Conservation (phyloP, 1,139 yeast species). For the Sugiyamaella japonica region DNA sequence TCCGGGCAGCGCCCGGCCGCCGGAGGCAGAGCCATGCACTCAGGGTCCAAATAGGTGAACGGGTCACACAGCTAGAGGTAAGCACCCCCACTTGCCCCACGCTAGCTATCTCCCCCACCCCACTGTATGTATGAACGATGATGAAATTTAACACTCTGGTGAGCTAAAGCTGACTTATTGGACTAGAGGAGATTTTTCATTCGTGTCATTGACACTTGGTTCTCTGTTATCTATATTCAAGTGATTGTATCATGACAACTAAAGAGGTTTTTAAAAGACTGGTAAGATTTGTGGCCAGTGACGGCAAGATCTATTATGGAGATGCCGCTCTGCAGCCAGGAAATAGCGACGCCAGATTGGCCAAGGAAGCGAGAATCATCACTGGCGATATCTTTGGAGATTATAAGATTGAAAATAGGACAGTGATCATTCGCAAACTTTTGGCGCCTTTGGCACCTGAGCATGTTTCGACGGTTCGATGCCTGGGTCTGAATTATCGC, state of each 20-base stretch:
- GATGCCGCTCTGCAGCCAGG: slow-evolving; percentile 45
- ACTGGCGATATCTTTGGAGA: slow-evolving; percentile 47
- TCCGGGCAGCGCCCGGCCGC: no score
- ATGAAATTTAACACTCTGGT: neutral
- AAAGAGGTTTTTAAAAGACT: slow-evolving; percentile 28
- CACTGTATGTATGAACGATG: neutral
- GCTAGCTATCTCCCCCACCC: no score
- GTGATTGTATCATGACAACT: neutral
- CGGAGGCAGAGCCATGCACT: no score
- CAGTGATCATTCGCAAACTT: slow-evolving; percentile 39
- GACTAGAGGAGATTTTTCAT: neutral
- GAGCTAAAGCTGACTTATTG: neutral
- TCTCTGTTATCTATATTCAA: neutral
- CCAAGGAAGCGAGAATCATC: slow-evolving; percentile 32
- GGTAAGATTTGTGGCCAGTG: slow-evolving; percentile 45
- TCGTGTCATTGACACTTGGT: no score
- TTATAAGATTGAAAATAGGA: slow-evolving; percentile 43
- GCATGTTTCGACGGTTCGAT: slow-evolving; percentile 44
- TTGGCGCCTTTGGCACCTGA: slow-evolving; percentile 45
- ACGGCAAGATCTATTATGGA: slow-evolving; percentile 47
- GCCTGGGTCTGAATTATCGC: slow-evolving; percentile 40
- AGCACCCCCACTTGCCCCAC: no score
- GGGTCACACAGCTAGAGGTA: no score
- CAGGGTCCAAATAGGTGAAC: no score
- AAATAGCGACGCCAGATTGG: slow-evolving; percentile 36